Percentiles rank a stretch among this genome's conserved stretches.
Evolutionary conservation across 2,329 filamentous ascomycete species (phyloP).

Genomic region (Rutstroemia sp.): DNA sequence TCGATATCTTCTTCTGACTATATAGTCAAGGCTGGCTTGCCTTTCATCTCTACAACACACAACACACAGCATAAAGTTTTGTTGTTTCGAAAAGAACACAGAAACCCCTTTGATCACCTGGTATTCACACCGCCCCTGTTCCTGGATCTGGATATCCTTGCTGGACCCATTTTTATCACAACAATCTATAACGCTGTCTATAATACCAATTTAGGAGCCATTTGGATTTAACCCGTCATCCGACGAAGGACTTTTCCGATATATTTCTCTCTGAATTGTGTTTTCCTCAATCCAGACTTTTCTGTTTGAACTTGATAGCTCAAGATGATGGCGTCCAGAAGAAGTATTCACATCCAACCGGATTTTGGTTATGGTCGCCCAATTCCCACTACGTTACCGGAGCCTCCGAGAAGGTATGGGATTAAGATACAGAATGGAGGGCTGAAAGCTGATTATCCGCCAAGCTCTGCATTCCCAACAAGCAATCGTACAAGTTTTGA

Average conservation of each 20-base stretch:
- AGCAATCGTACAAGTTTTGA: constrained; percentile 21
- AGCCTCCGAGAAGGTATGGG: constrained; percentile 29
- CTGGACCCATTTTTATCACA: constrained; percentile 7
- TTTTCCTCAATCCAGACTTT: constrained; percentile 2
- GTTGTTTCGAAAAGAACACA: constrained; percentile 2
- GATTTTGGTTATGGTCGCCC: constrained; percentile 26
- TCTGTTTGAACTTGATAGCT: not conserved
- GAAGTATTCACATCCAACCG: constrained; percentile 27
- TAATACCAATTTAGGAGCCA: not conserved
- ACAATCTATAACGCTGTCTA: not conserved
- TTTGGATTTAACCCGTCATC: constrained; percentile 2
- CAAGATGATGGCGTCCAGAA: constrained; percentile 29
- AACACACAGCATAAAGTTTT: constrained; percentile 8
- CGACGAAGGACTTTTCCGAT: not conserved
- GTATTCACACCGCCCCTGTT: constrained; percentile 10
- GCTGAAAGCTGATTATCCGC: constrained; percentile 20
- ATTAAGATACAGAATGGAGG: constrained; percentile 7
- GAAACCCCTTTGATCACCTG: constrained; percentile 7
- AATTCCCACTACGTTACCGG: constrained; percentile 20
- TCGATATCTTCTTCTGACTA: not conserved
- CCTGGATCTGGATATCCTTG: constrained; percentile 7
- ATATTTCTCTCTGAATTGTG: not conserved
- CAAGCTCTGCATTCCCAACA: constrained; percentile 25
- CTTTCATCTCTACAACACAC: not conserved
- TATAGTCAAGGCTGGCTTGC: not conserved